Evolutionary conservation across 2,329 filamentous ascomycete species (phyloP), one percentile per base, ranked within the genome.

Genomic region (Alternaria hordeiaustralica): DNA sequence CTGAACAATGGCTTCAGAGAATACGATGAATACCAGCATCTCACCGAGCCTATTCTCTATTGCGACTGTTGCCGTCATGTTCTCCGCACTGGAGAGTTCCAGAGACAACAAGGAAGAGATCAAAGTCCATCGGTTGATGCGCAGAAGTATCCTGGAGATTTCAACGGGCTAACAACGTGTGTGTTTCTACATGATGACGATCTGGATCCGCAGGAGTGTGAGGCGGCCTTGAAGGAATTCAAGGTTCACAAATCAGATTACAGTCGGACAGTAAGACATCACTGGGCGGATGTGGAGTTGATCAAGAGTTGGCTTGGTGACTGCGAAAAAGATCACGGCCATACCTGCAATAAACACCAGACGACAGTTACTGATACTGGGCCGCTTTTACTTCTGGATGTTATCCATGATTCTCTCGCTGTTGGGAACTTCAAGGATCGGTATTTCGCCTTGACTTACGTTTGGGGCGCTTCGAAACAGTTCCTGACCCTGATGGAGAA

Each of bases 401-500:
- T 58, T 13, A 49, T 41, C 15, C n/a, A 44, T 30, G 41, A 54
- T 28, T 45, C 28, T n/a, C 26, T 58, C 20, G 36, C 53, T 11
- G 33, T 51, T 28, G 41, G 25, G 26, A 43, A 12, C 9, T 58
- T 53, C 30, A 25, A 25, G 21, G 33, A 62, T 33, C 28, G 49
- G 23, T 60, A 60, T 45, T 59, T 59, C 30, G 51, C 61, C 21
- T 20, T 63, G 46, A 59, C 50, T 50, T 60, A 63, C 21, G 61
- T 63, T 4, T 63, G 61, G 56, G 61, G 61, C 23, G n/a, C 21
- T 9, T 55, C 61, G 15, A 58, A 55, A 45, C 55, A 63, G 26
- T 62, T 58, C 36, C 25, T 62, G 11, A 62, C 60, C 25, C 33
- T 58, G 12, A 11, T 21, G 8, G 25, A 12, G 9, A 62, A 62